Percentiles rank a stretch among this genome's conserved stretches.
phyloP scores from a whole-genome alignment of 139 green algal species.

The Astrephomene gubernaculifera region DNA sequence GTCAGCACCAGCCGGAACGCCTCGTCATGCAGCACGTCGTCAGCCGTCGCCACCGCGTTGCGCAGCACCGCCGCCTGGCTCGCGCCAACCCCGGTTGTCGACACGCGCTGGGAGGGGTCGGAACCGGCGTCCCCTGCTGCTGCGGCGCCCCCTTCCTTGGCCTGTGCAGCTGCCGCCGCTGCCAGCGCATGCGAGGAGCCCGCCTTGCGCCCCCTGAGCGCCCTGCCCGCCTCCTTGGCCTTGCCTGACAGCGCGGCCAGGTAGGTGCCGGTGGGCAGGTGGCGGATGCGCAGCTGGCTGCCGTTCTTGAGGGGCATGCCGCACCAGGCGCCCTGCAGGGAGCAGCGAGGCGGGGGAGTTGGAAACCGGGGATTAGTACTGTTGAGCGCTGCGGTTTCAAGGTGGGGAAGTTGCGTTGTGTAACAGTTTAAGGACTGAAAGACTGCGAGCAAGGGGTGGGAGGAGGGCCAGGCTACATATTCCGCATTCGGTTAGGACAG shows the following conservation, averaged over 20 bases:
- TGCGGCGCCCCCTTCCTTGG: background rate
- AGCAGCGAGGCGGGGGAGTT: too few species aligned
- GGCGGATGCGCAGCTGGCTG: constrained; percentile 23
- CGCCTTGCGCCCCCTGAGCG: too few species aligned
- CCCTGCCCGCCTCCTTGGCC: constrained; percentile 10
- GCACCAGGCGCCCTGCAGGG: constrained; percentile 19
- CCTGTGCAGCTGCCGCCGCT: background rate
- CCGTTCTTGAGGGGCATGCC: constrained; percentile 21
- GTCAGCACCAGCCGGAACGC: constrained; percentile 42
- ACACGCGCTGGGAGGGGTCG: too few species aligned
- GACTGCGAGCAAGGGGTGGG: too few species aligned
- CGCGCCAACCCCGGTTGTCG: background rate
- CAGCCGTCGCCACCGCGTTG: background rate
- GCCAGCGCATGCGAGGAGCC: background rate
- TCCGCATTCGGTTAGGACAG: too few species aligned
- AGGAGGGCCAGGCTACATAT: too few species aligned
- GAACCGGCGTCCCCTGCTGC: background rate
- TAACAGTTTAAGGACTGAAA: too few species aligned
- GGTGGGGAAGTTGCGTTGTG: too few species aligned
- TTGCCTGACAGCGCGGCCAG: background rate
- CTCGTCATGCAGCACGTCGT: constrained; percentile 31
- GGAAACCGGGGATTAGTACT: too few species aligned
- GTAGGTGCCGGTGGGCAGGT: constrained; percentile 39
- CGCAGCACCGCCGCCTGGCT: background rate
- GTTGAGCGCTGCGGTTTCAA: too few species aligned